A percentile compares a stretch with the other conserved stretches of the same genome.
Conservation (phyloP, 164 flowering plant genomes). For the Echeveria elegans region DNA sequence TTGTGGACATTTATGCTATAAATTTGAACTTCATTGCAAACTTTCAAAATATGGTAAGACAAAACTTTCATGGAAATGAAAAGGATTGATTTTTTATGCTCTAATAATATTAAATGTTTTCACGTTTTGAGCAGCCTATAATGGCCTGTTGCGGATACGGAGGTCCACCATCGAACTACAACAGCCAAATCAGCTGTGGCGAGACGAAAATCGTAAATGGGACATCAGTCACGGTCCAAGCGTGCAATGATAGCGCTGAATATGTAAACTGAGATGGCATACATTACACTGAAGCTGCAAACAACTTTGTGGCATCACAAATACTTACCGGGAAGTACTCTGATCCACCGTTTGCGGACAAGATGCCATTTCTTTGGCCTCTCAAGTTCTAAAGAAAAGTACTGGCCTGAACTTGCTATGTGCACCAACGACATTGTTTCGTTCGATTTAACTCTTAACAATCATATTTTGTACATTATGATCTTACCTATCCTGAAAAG, state of each 20-base stretch:
- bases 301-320: conserved; percentile 49
- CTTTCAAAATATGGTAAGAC: conserved; percentile 61
- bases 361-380: conserved; percentile 47
- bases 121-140: conserved; percentile 65
- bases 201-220: conserved; percentile 56
- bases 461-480: too few relatives aligned
- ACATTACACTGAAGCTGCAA: conserved; percentile 85
- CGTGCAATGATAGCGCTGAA: conserved; percentile 45
- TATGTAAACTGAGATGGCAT: conserved; percentile 82
- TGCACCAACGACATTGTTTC: too few relatives aligned
- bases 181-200: conserved; percentile 57
- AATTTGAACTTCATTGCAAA: conserved; percentile 64
- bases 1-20: conserved; percentile 64
- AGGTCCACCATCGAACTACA: conserved; percentile 66
- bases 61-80: not conserved
- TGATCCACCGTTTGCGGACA: conserved; percentile 49
- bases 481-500: too few relatives aligned
- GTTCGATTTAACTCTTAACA: too few relatives aligned
- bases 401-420: too few relatives aligned
- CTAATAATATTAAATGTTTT: too few relatives aligned
- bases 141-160: conserved; percentile 80
- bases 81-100: not conserved
- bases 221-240: conserved; percentile 42
- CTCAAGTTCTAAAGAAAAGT: conserved; percentile 32
- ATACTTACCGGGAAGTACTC: conserved; percentile 74